These are phyloP conservation scores for Coemansia sp. DNA, from an alignment of 192 early-diverging fungal species.

Conservation along the genomic window DNA sequence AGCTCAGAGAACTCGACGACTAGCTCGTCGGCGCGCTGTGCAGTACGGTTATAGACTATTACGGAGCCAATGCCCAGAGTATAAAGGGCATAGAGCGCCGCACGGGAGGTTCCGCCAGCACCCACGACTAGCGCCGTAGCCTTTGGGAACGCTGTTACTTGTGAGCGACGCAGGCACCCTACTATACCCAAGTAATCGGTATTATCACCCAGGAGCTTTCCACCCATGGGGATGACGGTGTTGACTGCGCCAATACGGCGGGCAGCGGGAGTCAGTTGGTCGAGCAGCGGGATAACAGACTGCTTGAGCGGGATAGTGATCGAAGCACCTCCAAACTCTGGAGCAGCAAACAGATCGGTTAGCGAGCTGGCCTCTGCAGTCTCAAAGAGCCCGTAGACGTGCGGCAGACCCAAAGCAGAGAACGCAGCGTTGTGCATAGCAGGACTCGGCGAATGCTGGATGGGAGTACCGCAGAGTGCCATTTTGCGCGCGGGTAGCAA, in stretches of 20 bases:
- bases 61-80: slow-evolving; percentile 70
- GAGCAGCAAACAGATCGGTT: slow-evolving; percentile 54
- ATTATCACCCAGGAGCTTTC: slow-evolving; percentile 83
- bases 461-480: slow-evolving; percentile 90
- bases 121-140: slow-evolving; percentile 85
- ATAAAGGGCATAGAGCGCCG: slow-evolving; percentile 85
- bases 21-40: slow-evolving; percentile 70
- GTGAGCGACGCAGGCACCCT: slow-evolving; percentile 59
- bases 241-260: slow-evolving; percentile 94
- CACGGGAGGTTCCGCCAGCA: slow-evolving; percentile 92
- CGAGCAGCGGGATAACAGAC: slow-evolving; percentile 77
- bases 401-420: slow-evolving; percentile 79
- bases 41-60: slow-evolving; percentile 87
- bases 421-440: slow-evolving; percentile 94
- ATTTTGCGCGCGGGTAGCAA: slow-evolving; percentile 69
- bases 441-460: slow-evolving; percentile 89
- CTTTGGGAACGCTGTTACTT: slow-evolving; percentile 9
- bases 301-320: slow-evolving; percentile 97
- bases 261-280: slow-evolving; percentile 75
- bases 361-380: slow-evolving; percentile 61
- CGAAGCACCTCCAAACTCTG: slow-evolving; percentile 89
- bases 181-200: slow-evolving; percentile 95
- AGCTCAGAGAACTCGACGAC: slow-evolving; percentile 63
- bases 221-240: slow-evolving; percentile 64
- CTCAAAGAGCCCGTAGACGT: slow-evolving; percentile 79